Conservation (phyloP, 805 yeast species). For the Yamadazyma phyllophila region DNA sequence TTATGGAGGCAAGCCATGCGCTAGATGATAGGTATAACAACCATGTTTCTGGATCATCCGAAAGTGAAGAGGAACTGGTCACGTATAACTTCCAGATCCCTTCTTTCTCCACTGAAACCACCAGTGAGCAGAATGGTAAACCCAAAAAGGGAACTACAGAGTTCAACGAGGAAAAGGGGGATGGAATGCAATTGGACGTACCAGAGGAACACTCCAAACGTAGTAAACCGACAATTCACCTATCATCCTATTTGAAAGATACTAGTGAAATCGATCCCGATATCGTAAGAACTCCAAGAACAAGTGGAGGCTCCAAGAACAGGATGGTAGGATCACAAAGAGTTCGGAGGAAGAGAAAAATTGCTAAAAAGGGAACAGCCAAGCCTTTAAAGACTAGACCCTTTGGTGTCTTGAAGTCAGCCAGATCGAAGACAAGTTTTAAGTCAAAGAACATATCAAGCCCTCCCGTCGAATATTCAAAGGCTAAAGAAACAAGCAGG, state of each 20-base stretch:
- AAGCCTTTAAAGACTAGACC: not conserved
- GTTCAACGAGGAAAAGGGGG: too few species aligned
- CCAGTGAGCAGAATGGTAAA: too few species aligned
- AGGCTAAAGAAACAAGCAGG: not conserved
- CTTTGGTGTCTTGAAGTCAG: not conserved
- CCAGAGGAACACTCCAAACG: not conserved
- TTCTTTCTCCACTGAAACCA: too few species aligned
- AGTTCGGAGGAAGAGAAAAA: not conserved
- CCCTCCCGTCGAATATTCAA: not conserved
- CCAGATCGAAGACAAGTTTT: not conserved
- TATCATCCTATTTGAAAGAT: constrained; percentile 1
- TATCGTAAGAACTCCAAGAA: not conserved
- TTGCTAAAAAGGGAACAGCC: not conserved
- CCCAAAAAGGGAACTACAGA: too few species aligned
- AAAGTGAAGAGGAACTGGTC: not conserved
- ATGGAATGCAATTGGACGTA: not conserved
- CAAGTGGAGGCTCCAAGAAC: not conserved
- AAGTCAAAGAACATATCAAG: not conserved
- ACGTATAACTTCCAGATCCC: too few species aligned
- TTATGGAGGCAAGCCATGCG: constrained; percentile 5
- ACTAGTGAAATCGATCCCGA: constrained; percentile 10
- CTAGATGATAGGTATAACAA: constrained; percentile 12
- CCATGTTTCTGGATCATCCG: constrained; percentile 8
- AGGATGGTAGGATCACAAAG: not conserved
- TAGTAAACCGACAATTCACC: not conserved